Percentiles rank a stretch among this genome's conserved stretches.
Conservation (phyloP, 2,329 filamentous ascomycete genomes). For the Nemania sp. region DNA sequence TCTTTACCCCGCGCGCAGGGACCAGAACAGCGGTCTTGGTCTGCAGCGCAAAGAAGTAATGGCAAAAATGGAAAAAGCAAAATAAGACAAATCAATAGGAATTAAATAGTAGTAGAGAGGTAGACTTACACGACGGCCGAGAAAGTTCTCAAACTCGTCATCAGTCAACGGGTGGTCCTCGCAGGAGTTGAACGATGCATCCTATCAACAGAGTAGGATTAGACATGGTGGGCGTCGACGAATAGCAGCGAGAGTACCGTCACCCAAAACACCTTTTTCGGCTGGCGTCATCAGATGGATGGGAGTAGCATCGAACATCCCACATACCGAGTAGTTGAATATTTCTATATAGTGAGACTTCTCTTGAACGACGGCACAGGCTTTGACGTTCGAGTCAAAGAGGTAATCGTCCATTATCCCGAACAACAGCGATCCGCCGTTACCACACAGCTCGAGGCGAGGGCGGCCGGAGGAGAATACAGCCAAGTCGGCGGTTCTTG, state of each 20-base stretch:
- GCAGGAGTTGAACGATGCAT: constrained; percentile 53
- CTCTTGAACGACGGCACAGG: constrained; percentile 56
- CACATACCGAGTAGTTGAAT: constrained; percentile 61
- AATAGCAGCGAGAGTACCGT: background rate
- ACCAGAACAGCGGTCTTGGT: background rate
- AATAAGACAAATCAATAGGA: no score
- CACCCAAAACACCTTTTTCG: background rate
- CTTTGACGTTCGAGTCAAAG: constrained; percentile 53
- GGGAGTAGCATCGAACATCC: background rate
- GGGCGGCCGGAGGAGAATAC: background rate
- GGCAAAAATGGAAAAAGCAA: background rate
- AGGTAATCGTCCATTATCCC: constrained; percentile 62
- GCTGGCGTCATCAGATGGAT: background rate
- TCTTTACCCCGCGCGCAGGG: constrained; percentile 1
- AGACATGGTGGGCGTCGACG: background rate
- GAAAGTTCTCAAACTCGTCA: constrained; percentile 64
- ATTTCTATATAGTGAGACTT: constrained; percentile 61
- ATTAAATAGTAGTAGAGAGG: background rate
- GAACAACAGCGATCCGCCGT: background rate
- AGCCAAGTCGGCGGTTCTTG: background rate
- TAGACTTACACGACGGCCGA: constrained; percentile 52
- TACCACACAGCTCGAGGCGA: background rate
- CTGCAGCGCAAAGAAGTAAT: background rate
- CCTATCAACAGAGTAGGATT: constrained; percentile 42
- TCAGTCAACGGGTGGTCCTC: constrained; percentile 57